Percentiles rank a stretch among this genome's conserved stretches.
phyloP scores from a whole-genome alignment of 2,329 filamentous ascomycete genomes.

The Pseudogymnoascus sp. region DNA sequence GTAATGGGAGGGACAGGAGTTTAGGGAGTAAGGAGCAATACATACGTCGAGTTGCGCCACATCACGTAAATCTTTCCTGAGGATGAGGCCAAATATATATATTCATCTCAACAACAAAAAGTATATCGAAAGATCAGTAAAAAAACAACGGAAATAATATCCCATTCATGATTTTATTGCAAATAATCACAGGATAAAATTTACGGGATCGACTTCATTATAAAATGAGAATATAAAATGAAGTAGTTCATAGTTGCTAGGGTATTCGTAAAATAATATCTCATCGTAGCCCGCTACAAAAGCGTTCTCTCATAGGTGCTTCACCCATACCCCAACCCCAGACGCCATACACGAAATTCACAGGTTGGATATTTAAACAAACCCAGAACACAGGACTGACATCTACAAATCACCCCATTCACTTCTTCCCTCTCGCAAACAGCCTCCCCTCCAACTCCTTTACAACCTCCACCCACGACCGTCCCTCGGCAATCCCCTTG shows the following conservation, averaged over 20 bases:
- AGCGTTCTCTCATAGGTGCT: constrained; percentile 1
- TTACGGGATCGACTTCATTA: not conserved
- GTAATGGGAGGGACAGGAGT: too few species aligned
- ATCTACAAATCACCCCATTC: constrained; percentile 9
- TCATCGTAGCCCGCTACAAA: constrained; percentile 1
- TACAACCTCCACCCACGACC: constrained; percentile 46
- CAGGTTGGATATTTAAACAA: not conserved
- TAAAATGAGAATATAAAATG: not conserved
- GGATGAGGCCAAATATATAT: not conserved
- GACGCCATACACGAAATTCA: not conserved
- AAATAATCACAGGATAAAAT: not conserved
- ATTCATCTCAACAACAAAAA: not conserved
- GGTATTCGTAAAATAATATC: constrained; percentile 4
- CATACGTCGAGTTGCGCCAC: too few species aligned
- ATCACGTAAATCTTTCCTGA: too few species aligned
- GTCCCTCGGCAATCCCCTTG: constrained; percentile 40
- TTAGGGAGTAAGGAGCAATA: too few species aligned
- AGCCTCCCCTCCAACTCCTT: constrained; percentile 47
- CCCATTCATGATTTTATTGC: not conserved
- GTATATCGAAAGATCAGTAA: not conserved
- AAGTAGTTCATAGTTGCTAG: constrained; percentile 3
- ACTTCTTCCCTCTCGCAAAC: constrained; percentile 47
- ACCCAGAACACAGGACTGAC: not conserved
- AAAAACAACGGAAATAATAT: not conserved
- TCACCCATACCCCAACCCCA: not conserved